These are phyloP conservation scores for Trichoderma sp. DNA, from an alignment of 2,329 filamentous ascomycete species.

Conservation along the genomic window DNA sequence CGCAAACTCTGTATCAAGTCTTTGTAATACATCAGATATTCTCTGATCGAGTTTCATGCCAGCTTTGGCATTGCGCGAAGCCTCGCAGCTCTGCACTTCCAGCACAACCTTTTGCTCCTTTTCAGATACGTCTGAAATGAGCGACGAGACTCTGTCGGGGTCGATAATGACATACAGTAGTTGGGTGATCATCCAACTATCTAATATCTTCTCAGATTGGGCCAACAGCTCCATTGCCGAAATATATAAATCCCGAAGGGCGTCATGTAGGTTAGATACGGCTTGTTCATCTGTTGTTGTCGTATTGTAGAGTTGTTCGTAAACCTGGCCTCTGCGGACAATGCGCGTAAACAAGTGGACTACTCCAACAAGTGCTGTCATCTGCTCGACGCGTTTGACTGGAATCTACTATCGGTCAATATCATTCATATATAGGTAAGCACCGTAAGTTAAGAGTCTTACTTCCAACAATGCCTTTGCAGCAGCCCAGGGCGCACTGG, in stretches of 20 bases:
- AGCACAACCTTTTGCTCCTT: background rate
- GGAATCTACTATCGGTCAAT: conserved; percentile 4
- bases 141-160: background rate
- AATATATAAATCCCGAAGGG: conserved; percentile 5
- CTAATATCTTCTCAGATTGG: background rate
- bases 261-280: background rate
- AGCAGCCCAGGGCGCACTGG: conserved; percentile 12
- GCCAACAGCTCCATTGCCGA: conserved; percentile 13
- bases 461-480: conserved; percentile 7
- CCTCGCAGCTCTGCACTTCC: background rate
- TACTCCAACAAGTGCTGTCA: conserved; percentile 7
- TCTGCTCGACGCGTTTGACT: conserved; percentile 1
- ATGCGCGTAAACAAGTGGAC: conserved; percentile 1
- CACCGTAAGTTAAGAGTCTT: background rate
- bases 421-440: background rate
- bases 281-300: background rate
- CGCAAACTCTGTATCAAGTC: background rate
- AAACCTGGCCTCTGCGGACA: conserved; percentile 11
- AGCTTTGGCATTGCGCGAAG: background rate
- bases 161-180: background rate
- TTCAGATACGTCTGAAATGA: background rate
- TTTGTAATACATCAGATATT: background rate
- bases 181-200: background rate
- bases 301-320: background rate
- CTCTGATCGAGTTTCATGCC: background rate